These are phyloP conservation scores for Candida michaelii DNA, from an alignment of 805 yeast genomes.

Conservation along the genomic window DNA sequence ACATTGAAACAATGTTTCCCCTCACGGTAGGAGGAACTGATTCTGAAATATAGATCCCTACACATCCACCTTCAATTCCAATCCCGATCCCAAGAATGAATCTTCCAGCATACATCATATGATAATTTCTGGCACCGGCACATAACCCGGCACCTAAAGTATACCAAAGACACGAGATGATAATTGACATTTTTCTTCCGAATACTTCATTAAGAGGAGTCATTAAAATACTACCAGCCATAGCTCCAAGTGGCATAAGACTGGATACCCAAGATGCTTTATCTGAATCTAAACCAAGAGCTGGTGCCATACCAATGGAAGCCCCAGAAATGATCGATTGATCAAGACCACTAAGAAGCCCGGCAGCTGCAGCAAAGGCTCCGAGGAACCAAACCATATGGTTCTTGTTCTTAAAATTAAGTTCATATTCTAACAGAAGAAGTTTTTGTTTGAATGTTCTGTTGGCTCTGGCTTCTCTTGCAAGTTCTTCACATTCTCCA, in stretches of 20 bases:
- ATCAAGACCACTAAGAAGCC: constrained; percentile 83
- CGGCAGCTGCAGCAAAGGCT: constrained; percentile 82
- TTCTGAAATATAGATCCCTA: constrained; percentile 75
- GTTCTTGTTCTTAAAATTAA: constrained; percentile 43
- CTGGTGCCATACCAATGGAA: constrained; percentile 59
- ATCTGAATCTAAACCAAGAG: constrained; percentile 49
- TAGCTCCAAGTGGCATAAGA: constrained; percentile 74
- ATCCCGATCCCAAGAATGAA: constrained; percentile 47
- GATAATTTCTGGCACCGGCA: constrained; percentile 30
- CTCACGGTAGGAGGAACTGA: constrained; percentile 71
- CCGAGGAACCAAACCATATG: constrained; percentile 50
- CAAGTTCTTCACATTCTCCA: constrained; percentile 30
- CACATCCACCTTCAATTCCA: constrained; percentile 54
- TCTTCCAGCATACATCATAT: constrained; percentile 43
- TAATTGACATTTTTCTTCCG: constrained; percentile 70
- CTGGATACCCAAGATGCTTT: constrained; percentile 76
- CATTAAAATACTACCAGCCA: constrained; percentile 73
- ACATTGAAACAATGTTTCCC: constrained; percentile 49
- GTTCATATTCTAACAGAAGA: constrained; percentile 33
- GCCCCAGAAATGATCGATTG: constrained; percentile 81
- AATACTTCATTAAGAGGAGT: constrained; percentile 59
- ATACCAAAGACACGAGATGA: constrained; percentile 41
- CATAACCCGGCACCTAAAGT: constrained; percentile 41
- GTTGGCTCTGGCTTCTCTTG: constrained; percentile 27
- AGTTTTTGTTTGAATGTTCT: constrained; percentile 40